A percentile compares a stretch with the other conserved stretches of the same genome.
phyloP scores from a whole-genome alignment of 2,329 filamentous ascomycete species.

The Coniella vitis region DNA sequence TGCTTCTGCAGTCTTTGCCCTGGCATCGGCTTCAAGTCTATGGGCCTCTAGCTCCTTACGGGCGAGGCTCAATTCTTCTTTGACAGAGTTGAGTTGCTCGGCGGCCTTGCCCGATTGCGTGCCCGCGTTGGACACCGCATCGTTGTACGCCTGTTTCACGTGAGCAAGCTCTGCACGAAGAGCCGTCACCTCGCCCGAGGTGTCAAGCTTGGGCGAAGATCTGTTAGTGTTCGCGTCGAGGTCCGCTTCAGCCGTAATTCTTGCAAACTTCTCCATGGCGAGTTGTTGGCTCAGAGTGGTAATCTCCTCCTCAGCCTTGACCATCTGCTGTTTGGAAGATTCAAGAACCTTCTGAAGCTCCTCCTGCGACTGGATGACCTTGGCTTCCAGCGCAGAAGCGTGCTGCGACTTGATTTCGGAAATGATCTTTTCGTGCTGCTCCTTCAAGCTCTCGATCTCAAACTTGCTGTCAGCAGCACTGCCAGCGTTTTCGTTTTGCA shows the following conservation, averaged over 20 bases:
- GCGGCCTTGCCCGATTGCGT: constrained; percentile 30
- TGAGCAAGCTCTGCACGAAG: constrained; percentile 43
- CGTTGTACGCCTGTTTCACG: constrained; percentile 29
- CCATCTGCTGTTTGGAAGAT: constrained; percentile 33
- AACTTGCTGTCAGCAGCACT: constrained; percentile 28
- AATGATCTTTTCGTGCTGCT: constrained; percentile 30
- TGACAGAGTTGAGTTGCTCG: constrained; percentile 29
- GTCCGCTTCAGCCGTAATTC: constrained; percentile 52
- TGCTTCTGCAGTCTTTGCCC: constrained; percentile 48
- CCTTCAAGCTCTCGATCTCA: constrained; percentile 31
- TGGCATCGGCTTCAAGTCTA: constrained; percentile 43
- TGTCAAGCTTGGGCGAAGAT: constrained; percentile 33
- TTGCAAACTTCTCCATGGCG: constrained; percentile 53
- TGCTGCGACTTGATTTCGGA: constrained; percentile 38
- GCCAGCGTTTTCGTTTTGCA: constrained; percentile 29
- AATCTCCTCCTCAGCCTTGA: constrained; percentile 40
- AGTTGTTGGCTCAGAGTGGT: constrained; percentile 46
- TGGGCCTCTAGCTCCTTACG: constrained; percentile 48
- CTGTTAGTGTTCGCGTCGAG: constrained; percentile 52
- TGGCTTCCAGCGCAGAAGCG: constrained; percentile 27
- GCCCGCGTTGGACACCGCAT: constrained; percentile 27
- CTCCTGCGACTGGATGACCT: constrained; percentile 29
- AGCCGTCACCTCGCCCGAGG: constrained; percentile 47
- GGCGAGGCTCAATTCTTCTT: constrained; percentile 40
- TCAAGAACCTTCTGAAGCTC: constrained; percentile 31